phyloP scores from a whole-genome alignment of 345 rosid species.

The Dovyalis caffra region DNA sequence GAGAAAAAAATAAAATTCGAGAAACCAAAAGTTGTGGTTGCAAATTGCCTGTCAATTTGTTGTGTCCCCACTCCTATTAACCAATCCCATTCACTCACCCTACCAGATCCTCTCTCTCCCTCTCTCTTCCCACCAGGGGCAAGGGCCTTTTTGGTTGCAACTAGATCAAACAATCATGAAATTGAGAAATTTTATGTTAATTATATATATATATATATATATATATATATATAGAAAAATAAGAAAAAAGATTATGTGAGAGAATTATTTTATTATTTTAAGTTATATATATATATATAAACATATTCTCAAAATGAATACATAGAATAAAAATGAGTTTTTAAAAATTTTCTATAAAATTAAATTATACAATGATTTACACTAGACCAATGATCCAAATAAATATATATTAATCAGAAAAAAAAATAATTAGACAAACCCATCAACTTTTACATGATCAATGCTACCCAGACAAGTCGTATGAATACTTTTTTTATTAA shows the following conservation, averaged over 20 bases:
- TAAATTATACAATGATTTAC: too few species aligned
- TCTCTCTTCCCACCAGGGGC: neutral
- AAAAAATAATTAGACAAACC: neutral
- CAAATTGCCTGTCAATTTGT: slow-evolving; percentile 43
- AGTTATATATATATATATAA: too few species aligned
- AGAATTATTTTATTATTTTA: too few species aligned
- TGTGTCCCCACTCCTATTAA: slow-evolving; percentile 32
- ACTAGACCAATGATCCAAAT: neutral
- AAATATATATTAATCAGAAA: neutral
- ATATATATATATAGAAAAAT: too few species aligned
- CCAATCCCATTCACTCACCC: slow-evolving; percentile 32
- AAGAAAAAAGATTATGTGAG: too few species aligned
- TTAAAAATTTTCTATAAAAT: too few species aligned
- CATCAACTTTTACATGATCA: neutral
- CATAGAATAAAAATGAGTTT: too few species aligned
- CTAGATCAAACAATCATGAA: neutral
- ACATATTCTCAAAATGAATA: too few species aligned
- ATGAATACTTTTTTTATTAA: too few species aligned
- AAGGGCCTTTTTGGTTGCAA: slow-evolving; percentile 9
- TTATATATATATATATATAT: too few species aligned
- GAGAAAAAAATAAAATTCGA: slow-evolving; percentile 19
- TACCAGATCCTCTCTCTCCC: slow-evolving; percentile 8
- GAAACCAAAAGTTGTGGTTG: slow-evolving; percentile 55
- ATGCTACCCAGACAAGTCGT: too few species aligned
- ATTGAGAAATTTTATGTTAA: too few species aligned